These are phyloP conservation scores for Cicer bijugum DNA, from an alignment of 306 rosid genomes.

Conservation along the genomic window DNA sequence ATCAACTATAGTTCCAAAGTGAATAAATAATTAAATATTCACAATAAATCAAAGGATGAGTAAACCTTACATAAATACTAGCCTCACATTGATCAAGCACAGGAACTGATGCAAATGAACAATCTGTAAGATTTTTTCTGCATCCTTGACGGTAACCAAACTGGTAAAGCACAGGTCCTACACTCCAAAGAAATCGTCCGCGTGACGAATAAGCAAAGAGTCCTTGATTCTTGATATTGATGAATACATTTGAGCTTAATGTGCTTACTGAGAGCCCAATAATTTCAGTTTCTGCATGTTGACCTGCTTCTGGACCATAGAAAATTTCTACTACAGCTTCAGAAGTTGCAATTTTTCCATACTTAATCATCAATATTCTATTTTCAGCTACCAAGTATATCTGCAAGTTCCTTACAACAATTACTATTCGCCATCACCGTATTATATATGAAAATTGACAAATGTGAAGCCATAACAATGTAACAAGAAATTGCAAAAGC, in stretches of 20 bases:
- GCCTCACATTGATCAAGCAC: constrained; percentile 84
- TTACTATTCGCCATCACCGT: constrained; percentile 1
- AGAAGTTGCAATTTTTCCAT: constrained; percentile 47
- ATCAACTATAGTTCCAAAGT: not conserved
- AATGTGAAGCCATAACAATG: not conserved
- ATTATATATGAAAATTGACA: not conserved
- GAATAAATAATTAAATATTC: not conserved
- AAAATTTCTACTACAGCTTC: constrained; percentile 55
- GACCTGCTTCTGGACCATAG: constrained; percentile 55
- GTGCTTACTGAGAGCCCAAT: constrained; percentile 78
- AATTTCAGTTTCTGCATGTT: constrained; percentile 53
- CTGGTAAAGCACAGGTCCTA: constrained; percentile 71
- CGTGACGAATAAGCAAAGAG: constrained; percentile 62
- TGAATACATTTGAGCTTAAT: constrained; percentile 53
- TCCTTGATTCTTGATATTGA: constrained; percentile 63
- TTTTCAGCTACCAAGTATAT: constrained; percentile 74
- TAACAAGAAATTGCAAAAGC: constrained; percentile 7
- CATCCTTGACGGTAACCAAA: constrained; percentile 77
- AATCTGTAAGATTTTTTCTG: constrained; percentile 56
- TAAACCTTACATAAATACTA: constrained; percentile 69
- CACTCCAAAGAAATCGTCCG: constrained; percentile 68
- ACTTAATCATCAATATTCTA: constrained; percentile 63
- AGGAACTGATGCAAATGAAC: constrained; percentile 67
- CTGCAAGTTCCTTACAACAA: constrained; percentile 48
- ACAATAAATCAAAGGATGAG: constrained; percentile 36